These are phyloP conservation scores for Aspergillus homomorphus DNA, from an alignment of 495 filamentous ascomycete genomes.

Conservation along the genomic window DNA sequence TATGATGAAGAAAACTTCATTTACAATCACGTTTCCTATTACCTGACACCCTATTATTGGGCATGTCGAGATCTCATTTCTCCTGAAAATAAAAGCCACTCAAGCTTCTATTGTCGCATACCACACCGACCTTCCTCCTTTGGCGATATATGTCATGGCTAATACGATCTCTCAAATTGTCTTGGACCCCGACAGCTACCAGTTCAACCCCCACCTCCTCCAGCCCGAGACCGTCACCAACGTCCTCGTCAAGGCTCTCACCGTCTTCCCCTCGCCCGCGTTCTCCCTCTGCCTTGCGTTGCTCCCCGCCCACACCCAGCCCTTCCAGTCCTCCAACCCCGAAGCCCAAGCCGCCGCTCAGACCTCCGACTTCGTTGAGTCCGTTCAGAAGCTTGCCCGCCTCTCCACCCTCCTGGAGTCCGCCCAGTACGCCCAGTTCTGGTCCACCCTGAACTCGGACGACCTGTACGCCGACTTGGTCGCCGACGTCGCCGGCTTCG, in stretches of 20 bases:
- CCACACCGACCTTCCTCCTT: not conserved
- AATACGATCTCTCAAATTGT: slow-evolving; percentile 5
- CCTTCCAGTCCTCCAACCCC: slow-evolving; percentile 47
- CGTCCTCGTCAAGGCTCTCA: slow-evolving; percentile 96
- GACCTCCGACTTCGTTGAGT: slow-evolving; percentile 67
- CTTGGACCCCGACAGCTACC: slow-evolving; percentile 64
- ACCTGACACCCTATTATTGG: slow-evolving; percentile 61
- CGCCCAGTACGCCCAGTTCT: slow-evolving; percentile 87
- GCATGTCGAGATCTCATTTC: slow-evolving; percentile 36
- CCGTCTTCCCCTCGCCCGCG: slow-evolving; percentile 94
- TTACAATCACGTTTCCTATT: slow-evolving; percentile 93
- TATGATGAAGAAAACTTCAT: slow-evolving; percentile 63
- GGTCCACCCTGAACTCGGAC: slow-evolving; percentile 86
- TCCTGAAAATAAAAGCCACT: slow-evolving; percentile 28
- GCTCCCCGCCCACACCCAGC: slow-evolving; percentile 73
- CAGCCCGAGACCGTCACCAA: slow-evolving; percentile 97
- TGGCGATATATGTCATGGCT: slow-evolving; percentile 1
- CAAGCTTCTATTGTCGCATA: slow-evolving; percentile 8
- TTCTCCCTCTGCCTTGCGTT: slow-evolving; percentile 92
- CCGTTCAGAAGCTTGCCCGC: slow-evolving; percentile 79
- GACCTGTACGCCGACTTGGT: slow-evolving; percentile 95
- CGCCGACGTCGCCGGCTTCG: slow-evolving; percentile 92
- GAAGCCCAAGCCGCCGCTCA: slow-evolving; percentile 61
- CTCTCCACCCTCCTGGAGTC: slow-evolving; percentile 83
- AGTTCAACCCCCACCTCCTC: slow-evolving; percentile 98